Evolutionary conservation across 2,329 filamentous ascomycete genomes (phyloP).

Genomic region (Leptographium galeiforme): DNA sequence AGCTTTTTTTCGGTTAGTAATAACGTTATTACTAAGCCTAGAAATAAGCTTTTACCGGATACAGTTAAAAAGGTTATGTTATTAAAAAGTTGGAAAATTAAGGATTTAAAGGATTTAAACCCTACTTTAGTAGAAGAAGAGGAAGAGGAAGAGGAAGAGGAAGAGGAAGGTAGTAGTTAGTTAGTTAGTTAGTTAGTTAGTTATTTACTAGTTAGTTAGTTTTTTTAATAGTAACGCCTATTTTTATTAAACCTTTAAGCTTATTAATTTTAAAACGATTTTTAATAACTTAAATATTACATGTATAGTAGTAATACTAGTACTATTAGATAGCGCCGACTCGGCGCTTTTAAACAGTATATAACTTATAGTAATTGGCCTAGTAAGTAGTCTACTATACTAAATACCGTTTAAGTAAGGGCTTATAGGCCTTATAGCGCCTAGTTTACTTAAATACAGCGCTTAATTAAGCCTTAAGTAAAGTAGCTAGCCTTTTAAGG

Average conservation of each 20-base stretch:
- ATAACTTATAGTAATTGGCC: too few relatives aligned
- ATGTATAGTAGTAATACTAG: not conserved
- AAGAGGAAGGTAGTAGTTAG: too few relatives aligned
- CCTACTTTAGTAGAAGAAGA: not conserved
- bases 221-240: not conserved
- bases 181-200: not conserved
- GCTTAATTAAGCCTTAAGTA: too few relatives aligned
- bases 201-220: not conserved
- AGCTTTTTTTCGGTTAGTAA: not conserved
- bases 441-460: too few relatives aligned
- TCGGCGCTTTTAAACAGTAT: too few relatives aligned
- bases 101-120: not conserved
- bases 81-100: not conserved
- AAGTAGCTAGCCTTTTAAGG: too few relatives aligned
- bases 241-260: not conserved
- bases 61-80: slow-evolving; percentile 1
- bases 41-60: not conserved
- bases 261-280: too few relatives aligned
- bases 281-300: not conserved
- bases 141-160: not conserved
- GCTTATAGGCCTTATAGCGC: too few relatives aligned
- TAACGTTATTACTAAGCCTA: slow-evolving; percentile 1
- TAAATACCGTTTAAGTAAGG: too few relatives aligned
- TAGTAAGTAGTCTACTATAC: too few relatives aligned
- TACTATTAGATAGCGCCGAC: not conserved